These are phyloP conservation scores for Amanita thiersii DNA, from an alignment of 768 basidiomycete species.

Conservation along the genomic window DNA sequence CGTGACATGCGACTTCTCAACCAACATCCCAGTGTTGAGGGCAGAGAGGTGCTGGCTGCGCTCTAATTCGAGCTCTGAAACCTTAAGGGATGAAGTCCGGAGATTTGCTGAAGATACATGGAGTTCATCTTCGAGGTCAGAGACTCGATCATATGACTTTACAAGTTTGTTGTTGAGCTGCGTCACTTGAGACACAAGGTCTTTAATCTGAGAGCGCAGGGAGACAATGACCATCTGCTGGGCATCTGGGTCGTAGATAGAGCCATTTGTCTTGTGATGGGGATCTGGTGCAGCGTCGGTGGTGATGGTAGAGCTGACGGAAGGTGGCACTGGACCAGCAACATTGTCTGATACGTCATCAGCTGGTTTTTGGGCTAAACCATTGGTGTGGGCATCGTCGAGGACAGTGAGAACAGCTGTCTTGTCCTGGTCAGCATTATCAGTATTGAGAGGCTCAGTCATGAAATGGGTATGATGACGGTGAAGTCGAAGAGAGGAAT, in stretches of 20 bases:
- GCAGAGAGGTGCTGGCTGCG: slow-evolving; percentile 83
- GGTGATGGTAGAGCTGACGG: background rate
- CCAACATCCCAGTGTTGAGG: slow-evolving; percentile 84
- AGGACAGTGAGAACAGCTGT: too few species aligned
- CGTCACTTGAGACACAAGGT: slow-evolving; percentile 84
- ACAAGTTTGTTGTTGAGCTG: slow-evolving; percentile 92
- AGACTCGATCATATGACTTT: slow-evolving; percentile 83
- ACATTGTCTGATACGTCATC: background rate
- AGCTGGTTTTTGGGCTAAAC: too few species aligned
- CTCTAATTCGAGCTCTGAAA: slow-evolving; percentile 78
- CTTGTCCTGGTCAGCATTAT: too few species aligned
- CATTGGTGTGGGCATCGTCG: too few species aligned
- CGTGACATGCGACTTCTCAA: slow-evolving; percentile 88
- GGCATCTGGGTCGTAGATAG: slow-evolving; percentile 43
- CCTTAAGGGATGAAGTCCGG: slow-evolving; percentile 52
- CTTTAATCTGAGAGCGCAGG: slow-evolving; percentile 73
- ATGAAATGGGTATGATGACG: too few species aligned
- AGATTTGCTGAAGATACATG: slow-evolving; percentile 57
- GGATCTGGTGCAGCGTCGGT: slow-evolving; percentile 2
- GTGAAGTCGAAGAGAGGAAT: too few species aligned
- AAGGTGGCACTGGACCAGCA: background rate
- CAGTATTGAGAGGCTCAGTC: too few species aligned
- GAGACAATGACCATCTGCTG: slow-evolving; percentile 79
- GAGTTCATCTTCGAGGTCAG: slow-evolving; percentile 86
- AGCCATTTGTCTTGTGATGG: slow-evolving; percentile 3